These are phyloP conservation scores for Capsella bursapastoris DNA, from an alignment of 345 rosid genomes.

Conservation along the genomic window DNA sequence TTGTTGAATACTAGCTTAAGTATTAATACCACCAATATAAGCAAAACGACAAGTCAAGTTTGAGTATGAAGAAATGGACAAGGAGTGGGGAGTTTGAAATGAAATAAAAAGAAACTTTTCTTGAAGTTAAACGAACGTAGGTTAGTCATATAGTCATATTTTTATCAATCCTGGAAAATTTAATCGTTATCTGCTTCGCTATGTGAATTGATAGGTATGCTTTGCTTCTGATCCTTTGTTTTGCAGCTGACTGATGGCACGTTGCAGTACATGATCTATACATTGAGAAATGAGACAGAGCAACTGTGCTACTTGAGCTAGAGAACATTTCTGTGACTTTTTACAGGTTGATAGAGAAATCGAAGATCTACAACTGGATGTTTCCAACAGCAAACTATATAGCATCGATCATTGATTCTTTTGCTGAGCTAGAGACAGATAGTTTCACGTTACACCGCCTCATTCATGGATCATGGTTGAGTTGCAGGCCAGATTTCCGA, in stretches of 20 bases:
- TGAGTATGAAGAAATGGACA: slow-evolving; percentile 8
- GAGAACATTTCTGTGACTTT: not conserved
- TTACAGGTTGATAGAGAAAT: not conserved
- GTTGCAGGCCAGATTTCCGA: not conserved
- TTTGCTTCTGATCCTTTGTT: not conserved
- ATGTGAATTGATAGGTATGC: not conserved
- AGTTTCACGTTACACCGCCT: not conserved
- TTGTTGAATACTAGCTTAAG: slow-evolving; percentile 16
- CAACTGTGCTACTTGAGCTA: not conserved
- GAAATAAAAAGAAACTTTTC: too few relatives aligned
- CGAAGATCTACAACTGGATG: not conserved
- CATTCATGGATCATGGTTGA: not conserved
- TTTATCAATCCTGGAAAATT: too few relatives aligned
- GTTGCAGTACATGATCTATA: not conserved
- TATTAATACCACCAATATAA: slow-evolving; percentile 2
- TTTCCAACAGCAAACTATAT: not conserved
- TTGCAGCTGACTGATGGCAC: not conserved
- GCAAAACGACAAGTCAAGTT: slow-evolving; percentile 8
- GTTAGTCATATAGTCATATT: too few relatives aligned
- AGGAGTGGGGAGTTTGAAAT: not conserved
- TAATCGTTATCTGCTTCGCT: too few relatives aligned
- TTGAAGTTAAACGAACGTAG: too few relatives aligned
- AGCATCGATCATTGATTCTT: not conserved
- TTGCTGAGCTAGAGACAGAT: not conserved
- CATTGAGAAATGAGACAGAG: slow-evolving; percentile 5